phyloP scores from a whole-genome alignment of 768 basidiomycete species.

The Russula emetica region DNA sequence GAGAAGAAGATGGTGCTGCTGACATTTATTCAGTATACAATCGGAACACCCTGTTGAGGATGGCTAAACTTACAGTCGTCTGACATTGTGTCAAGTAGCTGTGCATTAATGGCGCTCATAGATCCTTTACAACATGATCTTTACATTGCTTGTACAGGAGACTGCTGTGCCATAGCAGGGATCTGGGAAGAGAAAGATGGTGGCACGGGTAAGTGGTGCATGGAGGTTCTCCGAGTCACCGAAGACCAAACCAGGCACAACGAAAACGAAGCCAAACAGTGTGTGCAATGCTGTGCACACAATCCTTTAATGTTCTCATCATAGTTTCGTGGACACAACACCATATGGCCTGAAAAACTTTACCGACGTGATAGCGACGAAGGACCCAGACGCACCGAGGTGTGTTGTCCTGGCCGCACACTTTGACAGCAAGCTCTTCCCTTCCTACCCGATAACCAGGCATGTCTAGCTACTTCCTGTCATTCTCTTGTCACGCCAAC shows the following conservation, averaged over 20 bases:
- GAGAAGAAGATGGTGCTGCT: conserved; percentile 24
- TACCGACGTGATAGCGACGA: conserved; percentile 91
- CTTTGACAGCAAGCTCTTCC: conserved; percentile 88
- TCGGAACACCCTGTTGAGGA: too few relatives aligned
- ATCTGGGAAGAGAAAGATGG: conserved; percentile 70
- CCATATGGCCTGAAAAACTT: conserved; percentile 78
- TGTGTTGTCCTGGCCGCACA: conserved; percentile 89
- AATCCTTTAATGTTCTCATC: neutral
- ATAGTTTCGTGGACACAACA: conserved; percentile 72
- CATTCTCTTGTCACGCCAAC: too few relatives aligned
- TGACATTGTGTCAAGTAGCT: conserved; percentile 58
- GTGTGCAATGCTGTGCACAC: conserved; percentile 27
- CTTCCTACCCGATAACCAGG: conserved; percentile 70
- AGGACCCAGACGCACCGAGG: conserved; percentile 77
- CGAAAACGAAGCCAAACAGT: conserved; percentile 80
- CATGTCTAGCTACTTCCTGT: conserved; percentile 33
- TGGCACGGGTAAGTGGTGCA: conserved; percentile 75
- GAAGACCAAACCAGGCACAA: conserved; percentile 97
- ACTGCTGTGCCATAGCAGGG: conserved; percentile 93
- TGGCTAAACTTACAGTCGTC: too few relatives aligned
- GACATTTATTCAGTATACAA: too few relatives aligned
- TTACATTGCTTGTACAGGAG: conserved; percentile 90
- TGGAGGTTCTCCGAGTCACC: conserved; percentile 87
- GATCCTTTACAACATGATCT: conserved; percentile 79
- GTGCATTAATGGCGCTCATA: conserved; percentile 82